These are phyloP conservation scores for Lindgomyces ingoldianus DNA, from an alignment of 495 filamentous ascomycete species.

Conservation along the genomic window DNA sequence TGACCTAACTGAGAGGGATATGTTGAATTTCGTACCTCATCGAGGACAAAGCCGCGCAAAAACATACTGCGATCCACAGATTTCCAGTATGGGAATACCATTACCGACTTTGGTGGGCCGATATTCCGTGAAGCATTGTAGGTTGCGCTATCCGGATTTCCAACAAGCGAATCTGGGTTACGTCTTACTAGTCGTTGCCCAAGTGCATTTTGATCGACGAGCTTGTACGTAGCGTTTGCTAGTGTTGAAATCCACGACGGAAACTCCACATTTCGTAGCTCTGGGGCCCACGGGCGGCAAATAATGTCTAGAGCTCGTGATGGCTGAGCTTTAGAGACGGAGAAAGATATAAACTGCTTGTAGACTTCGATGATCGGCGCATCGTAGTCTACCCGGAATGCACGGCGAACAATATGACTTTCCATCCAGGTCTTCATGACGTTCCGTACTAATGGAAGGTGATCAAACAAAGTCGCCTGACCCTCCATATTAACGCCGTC, in stretches of 20 bases:
- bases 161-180: background rate
- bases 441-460: too few species aligned
- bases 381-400: background rate
- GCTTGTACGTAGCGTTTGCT: background rate
- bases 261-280: background rate
- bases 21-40: background rate
- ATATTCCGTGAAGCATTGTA: background rate
- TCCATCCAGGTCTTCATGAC: too few species aligned
- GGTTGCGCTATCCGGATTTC: background rate
- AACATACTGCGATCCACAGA: background rate
- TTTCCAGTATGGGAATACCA: background rate
- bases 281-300: slow-evolving; percentile 5
- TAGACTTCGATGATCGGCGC: background rate
- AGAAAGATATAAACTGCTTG: background rate
- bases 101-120: background rate
- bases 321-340: background rate
- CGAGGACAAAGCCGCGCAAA: background rate
- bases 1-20: background rate
- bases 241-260: background rate
- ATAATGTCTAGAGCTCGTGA: background rate
- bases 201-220: background rate
- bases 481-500: too few species aligned
- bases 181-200: background rate
- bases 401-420: too few species aligned
- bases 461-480: too few species aligned